Conservation (phyloP, 2,329 filamentous ascomycete genomes). For the Beauveria caledonica region DNA sequence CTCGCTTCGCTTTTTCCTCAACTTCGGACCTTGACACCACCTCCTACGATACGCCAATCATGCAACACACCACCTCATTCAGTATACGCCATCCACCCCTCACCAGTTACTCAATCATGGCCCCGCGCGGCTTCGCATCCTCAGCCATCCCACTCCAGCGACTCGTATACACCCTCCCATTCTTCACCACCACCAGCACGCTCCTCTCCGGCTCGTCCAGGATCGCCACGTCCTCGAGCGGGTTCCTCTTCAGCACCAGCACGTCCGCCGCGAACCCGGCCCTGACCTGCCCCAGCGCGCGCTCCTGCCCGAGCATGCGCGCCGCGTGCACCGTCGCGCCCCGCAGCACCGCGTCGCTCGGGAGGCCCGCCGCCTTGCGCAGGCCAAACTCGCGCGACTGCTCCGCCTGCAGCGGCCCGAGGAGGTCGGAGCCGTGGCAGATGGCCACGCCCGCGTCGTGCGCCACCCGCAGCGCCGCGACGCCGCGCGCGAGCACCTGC, state of each 20-base stretch:
- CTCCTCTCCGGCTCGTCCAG: constrained; percentile 39
- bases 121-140: background rate
- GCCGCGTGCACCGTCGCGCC: constrained; percentile 39
- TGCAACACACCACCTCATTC: background rate
- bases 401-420: constrained; percentile 23
- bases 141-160: constrained; percentile 18
- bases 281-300: constrained; percentile 40
- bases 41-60: background rate
- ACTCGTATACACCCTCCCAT: constrained; percentile 33
- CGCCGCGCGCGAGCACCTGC: constrained; percentile 37
- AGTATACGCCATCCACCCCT: background rate
- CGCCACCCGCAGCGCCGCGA: constrained; percentile 39
- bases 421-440: constrained; percentile 41
- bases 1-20: background rate
- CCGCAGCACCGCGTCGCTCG: constrained; percentile 19
- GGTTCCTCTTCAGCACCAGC: constrained; percentile 42
- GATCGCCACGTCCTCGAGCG: constrained; percentile 45
- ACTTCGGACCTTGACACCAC: background rate
- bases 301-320: constrained; percentile 36
- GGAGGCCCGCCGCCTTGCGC: constrained; percentile 17
- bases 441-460: constrained; percentile 44
- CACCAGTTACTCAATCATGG: background rate
- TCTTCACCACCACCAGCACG: constrained; percentile 45
- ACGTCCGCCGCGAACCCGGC: constrained; percentile 45
- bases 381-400: constrained; percentile 27